phyloP scores from a whole-genome alignment of 2,329 filamentous ascomycete genomes.

The Colletotrichum camelliae region DNA sequence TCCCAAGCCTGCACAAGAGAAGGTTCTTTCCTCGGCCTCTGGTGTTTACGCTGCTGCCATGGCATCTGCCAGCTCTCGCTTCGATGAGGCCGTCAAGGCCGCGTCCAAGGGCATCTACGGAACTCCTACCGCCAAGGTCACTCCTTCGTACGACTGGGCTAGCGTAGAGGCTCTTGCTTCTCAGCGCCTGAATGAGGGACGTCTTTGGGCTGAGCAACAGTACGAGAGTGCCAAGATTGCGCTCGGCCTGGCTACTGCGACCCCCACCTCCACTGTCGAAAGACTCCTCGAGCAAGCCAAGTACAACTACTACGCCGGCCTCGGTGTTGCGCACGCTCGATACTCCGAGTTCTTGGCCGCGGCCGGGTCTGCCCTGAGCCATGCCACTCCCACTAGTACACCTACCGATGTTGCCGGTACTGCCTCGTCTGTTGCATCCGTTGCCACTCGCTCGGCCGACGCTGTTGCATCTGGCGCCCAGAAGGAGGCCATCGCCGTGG shows the following conservation, averaged over 20 bases:
- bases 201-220: conserved; percentile 73
- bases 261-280: conserved; percentile 57
- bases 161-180: conserved; percentile 69
- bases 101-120: conserved; percentile 56
- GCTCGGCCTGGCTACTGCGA: conserved; percentile 66
- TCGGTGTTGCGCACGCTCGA: conserved; percentile 79
- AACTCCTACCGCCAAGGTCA: conserved; percentile 48
- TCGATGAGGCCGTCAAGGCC: conserved; percentile 60
- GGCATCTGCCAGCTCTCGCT: conserved; percentile 63
- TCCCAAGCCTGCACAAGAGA: conserved; percentile 63
- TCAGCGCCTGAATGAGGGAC: conserved; percentile 72
- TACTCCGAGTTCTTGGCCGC: conserved; percentile 78
- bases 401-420: conserved; percentile 59
- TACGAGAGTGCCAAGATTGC: conserved; percentile 73
- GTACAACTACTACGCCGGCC: conserved; percentile 75
- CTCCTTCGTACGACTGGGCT: conserved; percentile 51
- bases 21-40: conserved; percentile 72
- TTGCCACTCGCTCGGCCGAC: conserved; percentile 50
- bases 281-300: conserved; percentile 67
- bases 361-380: conserved; percentile 72
- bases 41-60: conserved; percentile 71
- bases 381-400: conserved; percentile 63
- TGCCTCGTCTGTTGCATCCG: conserved; percentile 50
- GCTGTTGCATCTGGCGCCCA: conserved; percentile 52
- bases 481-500: conserved; percentile 57